Conservation (phyloP, 805 yeast genomes). For the Candida gorgasii region DNA sequence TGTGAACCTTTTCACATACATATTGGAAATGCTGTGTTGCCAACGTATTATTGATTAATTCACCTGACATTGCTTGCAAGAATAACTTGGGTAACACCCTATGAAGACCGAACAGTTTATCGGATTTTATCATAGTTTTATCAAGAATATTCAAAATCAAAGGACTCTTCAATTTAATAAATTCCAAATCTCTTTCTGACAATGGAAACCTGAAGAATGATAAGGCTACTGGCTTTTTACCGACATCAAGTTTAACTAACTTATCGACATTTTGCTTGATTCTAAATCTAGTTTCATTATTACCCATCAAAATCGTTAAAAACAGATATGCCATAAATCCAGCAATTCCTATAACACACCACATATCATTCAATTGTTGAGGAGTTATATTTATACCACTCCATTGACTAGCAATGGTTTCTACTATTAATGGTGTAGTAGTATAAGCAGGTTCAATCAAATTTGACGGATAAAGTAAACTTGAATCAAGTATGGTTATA, state of each 20-base stretch:
- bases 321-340: slow-evolving; percentile 79
- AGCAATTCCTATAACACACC: slow-evolving; percentile 89
- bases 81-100: slow-evolving; percentile 90
- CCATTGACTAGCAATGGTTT: slow-evolving; percentile 86
- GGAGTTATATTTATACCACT: slow-evolving; percentile 91
- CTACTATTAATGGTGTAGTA: slow-evolving; percentile 66
- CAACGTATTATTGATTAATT: slow-evolving; percentile 71
- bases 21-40: slow-evolving; percentile 85
- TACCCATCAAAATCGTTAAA: slow-evolving; percentile 71
- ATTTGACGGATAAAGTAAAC: slow-evolving; percentile 67
- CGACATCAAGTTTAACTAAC: slow-evolving; percentile 73
- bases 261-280: slow-evolving; percentile 64
- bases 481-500: slow-evolving; percentile 58
- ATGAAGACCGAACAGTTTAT: slow-evolving; percentile 86
- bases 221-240: slow-evolving; percentile 76
- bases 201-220: slow-evolving; percentile 71
- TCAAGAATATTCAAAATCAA: slow-evolving; percentile 82
- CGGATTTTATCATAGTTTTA: slow-evolving; percentile 93
- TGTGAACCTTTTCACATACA: slow-evolving; percentile 93
- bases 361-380: slow-evolving; percentile 69
- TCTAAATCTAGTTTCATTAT: slow-evolving; percentile 74
- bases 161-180: slow-evolving; percentile 80
- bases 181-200: slow-evolving; percentile 58
- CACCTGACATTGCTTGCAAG: slow-evolving; percentile 94
- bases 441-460: slow-evolving; percentile 76